Evolutionary conservation across 2,329 filamentous ascomycete species (phyloP), one percentile per base, ranked within the genome.

Genomic region (Periglandula ipomoeae): DNA sequence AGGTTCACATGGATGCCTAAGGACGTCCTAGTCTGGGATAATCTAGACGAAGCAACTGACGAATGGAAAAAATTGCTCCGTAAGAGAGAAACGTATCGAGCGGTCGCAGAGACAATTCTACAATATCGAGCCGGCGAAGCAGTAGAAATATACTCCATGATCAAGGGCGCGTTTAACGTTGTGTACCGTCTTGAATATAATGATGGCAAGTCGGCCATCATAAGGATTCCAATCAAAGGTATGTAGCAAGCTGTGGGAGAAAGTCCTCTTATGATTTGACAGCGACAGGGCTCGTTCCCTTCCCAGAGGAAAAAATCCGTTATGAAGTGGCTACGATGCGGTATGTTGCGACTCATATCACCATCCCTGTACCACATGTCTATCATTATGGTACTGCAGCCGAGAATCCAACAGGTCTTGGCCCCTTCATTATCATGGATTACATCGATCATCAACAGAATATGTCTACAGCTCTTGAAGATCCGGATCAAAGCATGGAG

Each of bases 391-490:
- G 60, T 2, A 59, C 52, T 5, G 58, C 56, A 3, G 56, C 50
- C 2, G 61, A 66, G 6, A 66, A 66, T 9, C 62, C 65, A 1
- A 56, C 53, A 13, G 61, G 62, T 0, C 49, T 67, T 9, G 65
- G 66, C 0, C 64, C 65, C 0, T 67, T 67, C 38, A 65, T 68
- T 22, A 65, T 70, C 24, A 68, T 68, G 59, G 59, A 69, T 2
- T 65, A 66, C 37, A 56, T 65, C 38, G 54, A 64, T 3, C 58
- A 64, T 42, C 24, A 62, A 5, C 44, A 30, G 44, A 62, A 49
- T 11, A 58, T 67, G 55, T 62, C 58, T 15, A 42, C 54, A 11
- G 56, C 50, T 32, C 57, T 69, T 11, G 58, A 58, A 26, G 59
- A 58, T 32, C 62, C 62, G 7, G 52, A 44, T 0, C 50, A 53